Evolutionary conservation across 2,329 filamentous ascomycete species (phyloP).

Genomic region (Penicillium sp.): DNA sequence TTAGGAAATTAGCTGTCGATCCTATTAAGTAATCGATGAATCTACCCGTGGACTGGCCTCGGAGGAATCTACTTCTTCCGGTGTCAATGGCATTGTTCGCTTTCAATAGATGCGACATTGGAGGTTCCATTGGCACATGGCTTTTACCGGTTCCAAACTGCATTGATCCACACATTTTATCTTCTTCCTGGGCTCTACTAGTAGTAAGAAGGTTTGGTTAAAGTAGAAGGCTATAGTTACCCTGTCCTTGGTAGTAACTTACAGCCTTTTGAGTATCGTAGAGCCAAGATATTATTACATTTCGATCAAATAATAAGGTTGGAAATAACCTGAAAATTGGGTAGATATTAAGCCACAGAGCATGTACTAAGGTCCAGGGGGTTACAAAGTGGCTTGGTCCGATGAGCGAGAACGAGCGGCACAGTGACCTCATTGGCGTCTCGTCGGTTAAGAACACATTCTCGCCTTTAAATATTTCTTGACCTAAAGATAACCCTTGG

Average conservation of each 20-base stretch:
- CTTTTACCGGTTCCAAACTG: background rate
- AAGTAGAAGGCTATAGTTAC: background rate
- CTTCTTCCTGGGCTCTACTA: background rate
- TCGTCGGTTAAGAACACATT: background rate
- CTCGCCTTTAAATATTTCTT: background rate
- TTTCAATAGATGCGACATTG: background rate
- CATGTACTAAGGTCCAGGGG: background rate
- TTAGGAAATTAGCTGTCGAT: constrained; percentile 1
- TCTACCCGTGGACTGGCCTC: background rate
- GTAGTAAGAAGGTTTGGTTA: background rate
- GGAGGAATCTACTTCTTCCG: background rate
- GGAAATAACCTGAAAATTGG: background rate
- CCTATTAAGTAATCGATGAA: background rate
- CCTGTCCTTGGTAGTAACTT: background rate
- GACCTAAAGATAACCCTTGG: background rate
- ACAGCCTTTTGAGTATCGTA: background rate
- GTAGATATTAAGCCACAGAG: background rate
- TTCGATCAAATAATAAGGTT: background rate
- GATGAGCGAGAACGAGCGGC: background rate
- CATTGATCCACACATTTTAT: background rate
- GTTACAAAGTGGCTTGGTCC: background rate
- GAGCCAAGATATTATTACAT: background rate
- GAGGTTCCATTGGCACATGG: background rate
- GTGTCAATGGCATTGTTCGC: constrained; percentile 5
- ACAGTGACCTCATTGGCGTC: constrained; percentile 7